These are phyloP conservation scores for Glycyrrhiza uralensis DNA, from an alignment of 306 rosid species.

Conservation along the genomic window DNA sequence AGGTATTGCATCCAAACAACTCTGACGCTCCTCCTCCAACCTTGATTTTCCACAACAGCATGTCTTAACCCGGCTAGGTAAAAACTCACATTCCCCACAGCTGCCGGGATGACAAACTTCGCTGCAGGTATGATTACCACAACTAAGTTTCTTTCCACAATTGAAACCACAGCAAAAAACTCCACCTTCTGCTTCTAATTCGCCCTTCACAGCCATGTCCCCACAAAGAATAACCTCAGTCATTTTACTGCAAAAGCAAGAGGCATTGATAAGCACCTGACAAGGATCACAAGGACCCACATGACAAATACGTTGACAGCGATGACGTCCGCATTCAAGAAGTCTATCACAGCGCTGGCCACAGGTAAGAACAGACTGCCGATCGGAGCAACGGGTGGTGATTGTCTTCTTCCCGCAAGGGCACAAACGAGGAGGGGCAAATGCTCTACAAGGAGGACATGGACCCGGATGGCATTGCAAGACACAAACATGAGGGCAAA, in stretches of 20 bases:
- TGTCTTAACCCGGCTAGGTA: slow-evolving; percentile 64
- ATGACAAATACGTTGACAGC: slow-evolving; percentile 64
- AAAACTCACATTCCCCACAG: slow-evolving; percentile 62
- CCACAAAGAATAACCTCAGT: slow-evolving; percentile 66
- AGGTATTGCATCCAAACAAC: slow-evolving; percentile 85
- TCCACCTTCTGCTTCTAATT: slow-evolving; percentile 59
- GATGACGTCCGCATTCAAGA: slow-evolving; percentile 77
- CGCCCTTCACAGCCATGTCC: slow-evolving; percentile 74
- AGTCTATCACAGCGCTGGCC: slow-evolving; percentile 77
- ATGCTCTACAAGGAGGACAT: slow-evolving; percentile 91
- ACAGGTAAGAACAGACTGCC: slow-evolving; percentile 73
- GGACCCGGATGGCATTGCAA: slow-evolving; percentile 99
- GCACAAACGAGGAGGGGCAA: slow-evolving; percentile 75
- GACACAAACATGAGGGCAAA: slow-evolving; percentile 88
- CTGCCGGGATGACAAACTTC: slow-evolving; percentile 80
- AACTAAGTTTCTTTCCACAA: slow-evolving; percentile 61
- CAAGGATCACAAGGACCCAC: slow-evolving; percentile 86
- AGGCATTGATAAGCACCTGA: slow-evolving; percentile 55
- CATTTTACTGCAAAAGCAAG: slow-evolving; percentile 73
- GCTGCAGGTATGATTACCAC: slow-evolving; percentile 72
- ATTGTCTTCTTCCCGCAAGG: slow-evolving; percentile 87
- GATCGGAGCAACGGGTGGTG: slow-evolving; percentile 81
- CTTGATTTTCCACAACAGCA: slow-evolving; percentile 84
- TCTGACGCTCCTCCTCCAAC: slow-evolving; percentile 60
- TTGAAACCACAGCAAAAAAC: slow-evolving; percentile 64